A percentile compares a stretch with the other conserved stretches of the same genome.
Conservation (phyloP, 169 alveolate genomes). For the Babesia divergens region DNA sequence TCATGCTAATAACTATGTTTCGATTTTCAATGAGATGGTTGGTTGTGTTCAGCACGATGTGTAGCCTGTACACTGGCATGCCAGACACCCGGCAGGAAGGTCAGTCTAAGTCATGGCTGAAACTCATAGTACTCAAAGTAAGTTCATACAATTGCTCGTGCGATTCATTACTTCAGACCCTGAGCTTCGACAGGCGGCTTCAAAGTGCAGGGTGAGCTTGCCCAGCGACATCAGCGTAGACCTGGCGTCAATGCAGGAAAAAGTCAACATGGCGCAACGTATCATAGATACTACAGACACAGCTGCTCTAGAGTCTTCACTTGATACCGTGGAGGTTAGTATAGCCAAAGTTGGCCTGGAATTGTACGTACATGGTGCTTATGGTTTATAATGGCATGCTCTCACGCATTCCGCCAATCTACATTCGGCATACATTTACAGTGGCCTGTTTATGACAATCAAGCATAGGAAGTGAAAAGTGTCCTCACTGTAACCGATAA, state of each 20-base stretch:
- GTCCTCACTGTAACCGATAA: too few species aligned
- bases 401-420: too few species aligned
- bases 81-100: too few species aligned
- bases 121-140: not conserved
- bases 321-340: slow-evolving; percentile 44
- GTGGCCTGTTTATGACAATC: too few species aligned
- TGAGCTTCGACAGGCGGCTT: slow-evolving; percentile 37
- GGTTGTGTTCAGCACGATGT: too few species aligned
- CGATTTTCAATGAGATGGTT: too few species aligned
- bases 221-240: slow-evolving; percentile 5
- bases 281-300: not conserved
- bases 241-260: not conserved
- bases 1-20: too few species aligned
- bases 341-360: not conserved
- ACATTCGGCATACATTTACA: too few species aligned
- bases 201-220: slow-evolving; percentile 12
- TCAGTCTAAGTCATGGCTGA: slow-evolving; percentile 1
- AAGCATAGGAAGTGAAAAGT: too few species aligned
- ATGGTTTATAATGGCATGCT: too few species aligned
- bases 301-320: slow-evolving; percentile 10
- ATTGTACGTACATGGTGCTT: too few species aligned
- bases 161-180: slow-evolving; percentile 4
- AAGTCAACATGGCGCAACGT: not conserved
- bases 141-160: not conserved
- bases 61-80: too few species aligned